Conservation (phyloP, 495 filamentous ascomycete genomes). For the Saxispiralis lemnorum region DNA sequence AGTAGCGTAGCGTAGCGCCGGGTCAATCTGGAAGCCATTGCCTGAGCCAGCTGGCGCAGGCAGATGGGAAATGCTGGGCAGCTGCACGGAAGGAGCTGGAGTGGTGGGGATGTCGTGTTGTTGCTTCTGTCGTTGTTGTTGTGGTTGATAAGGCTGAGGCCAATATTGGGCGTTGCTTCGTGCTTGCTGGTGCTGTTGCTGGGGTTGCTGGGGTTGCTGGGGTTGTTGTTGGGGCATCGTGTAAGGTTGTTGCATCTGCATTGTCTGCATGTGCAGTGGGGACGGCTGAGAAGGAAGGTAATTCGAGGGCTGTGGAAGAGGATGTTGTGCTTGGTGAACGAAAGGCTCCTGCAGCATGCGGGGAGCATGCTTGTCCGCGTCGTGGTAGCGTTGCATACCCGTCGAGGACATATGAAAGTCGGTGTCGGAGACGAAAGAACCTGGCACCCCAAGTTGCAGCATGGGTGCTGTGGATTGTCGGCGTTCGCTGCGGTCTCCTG, state of each 20-base stretch:
- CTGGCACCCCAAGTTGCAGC: slow-evolving; percentile 14
- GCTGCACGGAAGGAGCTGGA: background rate
- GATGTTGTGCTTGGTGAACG: slow-evolving; percentile 6
- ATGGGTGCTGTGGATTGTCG: slow-evolving; percentile 15
- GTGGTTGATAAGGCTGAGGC: too few species aligned
- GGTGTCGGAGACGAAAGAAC: slow-evolving; percentile 16
- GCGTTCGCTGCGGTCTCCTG: slow-evolving; percentile 15
- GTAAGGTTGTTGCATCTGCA: background rate
- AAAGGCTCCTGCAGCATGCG: slow-evolving; percentile 12
- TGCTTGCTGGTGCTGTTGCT: background rate
- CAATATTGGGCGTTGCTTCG: too few species aligned
- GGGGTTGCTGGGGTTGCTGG: background rate
- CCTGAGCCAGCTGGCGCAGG: background rate
- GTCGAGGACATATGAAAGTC: slow-evolving; percentile 3
- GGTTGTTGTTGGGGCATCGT: background rate
- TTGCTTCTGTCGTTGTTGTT: background rate
- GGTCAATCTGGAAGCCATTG: slow-evolving; percentile 3
- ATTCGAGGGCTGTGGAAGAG: slow-evolving; percentile 3
- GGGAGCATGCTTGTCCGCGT: background rate
- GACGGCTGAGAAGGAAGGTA: slow-evolving; percentile 12
- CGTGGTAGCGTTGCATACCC: background rate
- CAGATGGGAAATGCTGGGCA: background rate
- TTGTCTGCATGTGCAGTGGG: background rate
- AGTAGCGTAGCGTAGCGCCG: slow-evolving; percentile 1
- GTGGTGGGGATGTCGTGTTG: background rate